Evolutionary conservation across 306 rosid genomes (phyloP), one percentile per base, ranked within the genome.

Genomic region (Rosa multiflora): DNA sequence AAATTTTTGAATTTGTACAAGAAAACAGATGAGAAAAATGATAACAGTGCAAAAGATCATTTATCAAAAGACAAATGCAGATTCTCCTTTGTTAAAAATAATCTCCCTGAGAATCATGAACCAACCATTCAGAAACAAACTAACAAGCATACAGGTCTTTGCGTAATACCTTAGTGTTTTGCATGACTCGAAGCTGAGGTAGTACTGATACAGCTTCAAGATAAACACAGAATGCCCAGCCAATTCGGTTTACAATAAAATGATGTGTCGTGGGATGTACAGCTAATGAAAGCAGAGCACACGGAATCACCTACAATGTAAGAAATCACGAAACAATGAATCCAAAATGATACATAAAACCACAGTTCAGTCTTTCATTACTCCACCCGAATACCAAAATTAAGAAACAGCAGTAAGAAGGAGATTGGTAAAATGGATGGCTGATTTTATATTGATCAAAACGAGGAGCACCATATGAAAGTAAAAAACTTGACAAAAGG

Each of bases 131-230:
- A 40, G 43, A 56, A 11, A 63, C 58, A 48, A 63, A 29, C 29
- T 15, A 73, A 46, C 29, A 37, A 12, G 67, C 49, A 55, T 56
- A 37, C 21, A 74, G 18, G 51, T 10, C 42, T 0, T 62, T 47
- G 12, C 35, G 29, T 15, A 56, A 42, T 72, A 89, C 97, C 93
- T 92, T 88, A 35, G 93, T 80, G 70, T 90, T 92, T 83, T 92
- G 93, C 94, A 92, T 92, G 86, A 90, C 88, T 20, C 90, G 88
- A 53, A 92, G 82, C 81, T 90, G 93, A 72, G 97, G 97, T 37
- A 92, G 88, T 23, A 92, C 94, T 20, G 94, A 92, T 18, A 90
- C 89, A 67, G 97, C 94, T 88, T 92, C 97, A 75, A 92, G 94
- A 84, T 90, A 92, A 81, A 92, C 97, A 85, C 94, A 92, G 77